Percentiles rank a stretch among this genome's conserved stretches.
phyloP scores from a whole-genome alignment of 2,329 filamentous ascomycete species.

The Sporothrix globosa region DNA sequence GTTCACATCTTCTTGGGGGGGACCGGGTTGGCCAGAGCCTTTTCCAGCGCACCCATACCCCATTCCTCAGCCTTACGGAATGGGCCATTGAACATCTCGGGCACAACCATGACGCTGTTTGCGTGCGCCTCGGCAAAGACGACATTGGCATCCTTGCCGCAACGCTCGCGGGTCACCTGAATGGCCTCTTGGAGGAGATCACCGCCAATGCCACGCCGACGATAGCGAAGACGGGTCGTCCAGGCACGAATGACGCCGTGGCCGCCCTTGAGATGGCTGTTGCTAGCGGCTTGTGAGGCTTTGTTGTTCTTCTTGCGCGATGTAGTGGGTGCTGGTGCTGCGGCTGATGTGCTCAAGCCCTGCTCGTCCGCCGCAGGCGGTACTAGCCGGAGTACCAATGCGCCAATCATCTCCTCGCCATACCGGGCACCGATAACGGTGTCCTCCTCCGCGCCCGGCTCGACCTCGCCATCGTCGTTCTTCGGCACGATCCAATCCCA shows the following conservation, averaged over 20 bases:
- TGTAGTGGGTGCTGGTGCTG: constrained; percentile 15
- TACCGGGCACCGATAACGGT: constrained; percentile 68
- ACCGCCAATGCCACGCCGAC: constrained; percentile 71
- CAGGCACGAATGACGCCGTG: constrained; percentile 77
- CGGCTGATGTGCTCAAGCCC: not conserved
- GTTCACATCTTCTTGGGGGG: constrained; percentile 50
- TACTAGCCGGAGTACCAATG: constrained; percentile 69
- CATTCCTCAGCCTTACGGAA: constrained; percentile 63
- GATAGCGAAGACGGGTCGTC: constrained; percentile 73
- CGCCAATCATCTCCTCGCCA: constrained; percentile 70
- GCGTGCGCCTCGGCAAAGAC: constrained; percentile 79
- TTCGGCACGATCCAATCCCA: constrained; percentile 61
- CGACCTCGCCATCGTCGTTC: constrained; percentile 37
- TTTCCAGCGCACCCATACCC: constrained; percentile 58
- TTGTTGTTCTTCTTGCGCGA: constrained; percentile 28
- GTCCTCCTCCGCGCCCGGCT: constrained; percentile 51
- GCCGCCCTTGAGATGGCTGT: constrained; percentile 55
- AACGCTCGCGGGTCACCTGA: constrained; percentile 65
- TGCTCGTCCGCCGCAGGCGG: constrained; percentile 37
- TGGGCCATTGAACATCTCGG: constrained; percentile 62
- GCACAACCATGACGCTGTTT: constrained; percentile 68
- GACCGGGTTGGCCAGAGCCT: constrained; percentile 56
- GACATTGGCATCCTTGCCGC: constrained; percentile 67
- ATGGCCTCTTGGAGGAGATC: constrained; percentile 76
- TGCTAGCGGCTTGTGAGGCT: constrained; percentile 35